Percentiles rank a stretch among this genome's conserved stretches.
phyloP scores from a whole-genome alignment of 1,284 basidiomycete genomes.

The Phylloporus sp. region DNA sequence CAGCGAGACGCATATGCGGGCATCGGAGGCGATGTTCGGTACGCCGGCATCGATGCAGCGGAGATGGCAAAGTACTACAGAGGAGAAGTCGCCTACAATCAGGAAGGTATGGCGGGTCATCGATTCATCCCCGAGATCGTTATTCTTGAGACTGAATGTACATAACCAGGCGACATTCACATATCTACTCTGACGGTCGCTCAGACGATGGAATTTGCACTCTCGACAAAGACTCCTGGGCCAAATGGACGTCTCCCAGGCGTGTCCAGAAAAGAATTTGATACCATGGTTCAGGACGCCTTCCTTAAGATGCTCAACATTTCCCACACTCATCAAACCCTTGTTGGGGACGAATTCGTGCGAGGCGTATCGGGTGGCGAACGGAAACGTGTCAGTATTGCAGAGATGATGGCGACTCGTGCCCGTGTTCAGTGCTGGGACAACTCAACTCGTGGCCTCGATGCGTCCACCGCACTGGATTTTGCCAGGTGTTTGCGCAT shows the following conservation, averaged over 20 bases:
- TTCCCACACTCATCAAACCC: constrained; percentile 72
- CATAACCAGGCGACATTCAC: constrained; percentile 64
- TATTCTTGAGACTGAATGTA: constrained; percentile 3
- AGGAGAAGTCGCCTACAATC: constrained; percentile 88
- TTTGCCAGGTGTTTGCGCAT: constrained; percentile 75
- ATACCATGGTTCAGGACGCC: constrained; percentile 59
- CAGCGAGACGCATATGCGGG: constrained; percentile 63
- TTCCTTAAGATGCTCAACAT: constrained; percentile 83
- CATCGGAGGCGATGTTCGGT: constrained; percentile 69
- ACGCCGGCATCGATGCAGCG: constrained; percentile 70
- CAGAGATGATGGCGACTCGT: constrained; percentile 83
- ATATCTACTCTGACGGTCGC: constrained; percentile 78
- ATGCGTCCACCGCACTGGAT: constrained; percentile 85
- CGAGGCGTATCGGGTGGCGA: constrained; percentile 89
- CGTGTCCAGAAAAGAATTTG: constrained; percentile 62
- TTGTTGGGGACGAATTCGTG: constrained; percentile 85
- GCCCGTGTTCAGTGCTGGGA: constrained; percentile 84
- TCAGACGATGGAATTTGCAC: constrained; percentile 70
- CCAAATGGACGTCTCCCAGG: constrained; percentile 73
- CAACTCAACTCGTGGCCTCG: constrained; percentile 84
- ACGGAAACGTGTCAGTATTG: constrained; percentile 85
- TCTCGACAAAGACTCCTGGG: constrained; percentile 71
- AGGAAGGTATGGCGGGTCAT: constrained; percentile 54
- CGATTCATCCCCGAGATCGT: neutral
- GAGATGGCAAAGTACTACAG: constrained; percentile 73